These are phyloP conservation scores for Cladorrhinum sp. DNA, from an alignment of 2,329 filamentous ascomycete species.

Conservation along the genomic window DNA sequence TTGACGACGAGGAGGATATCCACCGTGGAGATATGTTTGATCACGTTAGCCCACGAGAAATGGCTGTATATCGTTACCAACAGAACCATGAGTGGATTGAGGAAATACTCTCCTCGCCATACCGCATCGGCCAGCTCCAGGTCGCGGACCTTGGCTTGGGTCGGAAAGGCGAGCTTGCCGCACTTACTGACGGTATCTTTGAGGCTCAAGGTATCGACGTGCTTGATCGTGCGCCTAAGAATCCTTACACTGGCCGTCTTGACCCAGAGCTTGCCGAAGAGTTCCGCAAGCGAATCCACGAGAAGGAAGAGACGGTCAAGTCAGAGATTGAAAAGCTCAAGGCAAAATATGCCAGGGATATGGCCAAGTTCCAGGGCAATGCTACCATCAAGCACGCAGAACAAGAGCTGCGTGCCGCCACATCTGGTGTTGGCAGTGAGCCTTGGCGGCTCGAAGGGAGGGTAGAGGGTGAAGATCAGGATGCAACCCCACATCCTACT, in stretches of 20 bases:
- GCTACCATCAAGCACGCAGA: slow-evolving; percentile 72
- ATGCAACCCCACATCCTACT: slow-evolving; percentile 46
- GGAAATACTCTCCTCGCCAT: slow-evolving; percentile 88
- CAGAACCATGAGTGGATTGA: slow-evolving; percentile 99
- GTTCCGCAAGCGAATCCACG: slow-evolving; percentile 74
- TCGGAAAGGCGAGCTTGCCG: slow-evolving; percentile 74
- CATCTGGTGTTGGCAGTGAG: slow-evolving; percentile 58
- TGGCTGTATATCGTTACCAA: slow-evolving; percentile 81
- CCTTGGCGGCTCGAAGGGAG: slow-evolving; percentile 62
- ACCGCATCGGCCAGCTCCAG: slow-evolving; percentile 77
- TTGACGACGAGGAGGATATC: slow-evolving; percentile 89
- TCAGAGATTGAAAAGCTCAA: slow-evolving; percentile 84
- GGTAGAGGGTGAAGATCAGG: slow-evolving; percentile 49
- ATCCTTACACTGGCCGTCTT: slow-evolving; percentile 64
- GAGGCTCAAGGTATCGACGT: slow-evolving; percentile 58
- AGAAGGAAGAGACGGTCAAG: slow-evolving; percentile 69
- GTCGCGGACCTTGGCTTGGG: slow-evolving; percentile 86
- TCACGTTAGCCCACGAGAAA: slow-evolving; percentile 80
- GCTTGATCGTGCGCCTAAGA: slow-evolving; percentile 45
- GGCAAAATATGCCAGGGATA: slow-evolving; percentile 68
- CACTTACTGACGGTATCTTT: slow-evolving; percentile 81
- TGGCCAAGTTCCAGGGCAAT: slow-evolving; percentile 70
- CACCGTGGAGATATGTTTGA: slow-evolving; percentile 87
- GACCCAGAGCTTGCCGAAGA: slow-evolving; percentile 76
- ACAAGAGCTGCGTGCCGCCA: slow-evolving; percentile 66